Conservation (phyloP, 108 stramenopile genomes). For the Chaetoceros tenuissimus region DNA sequence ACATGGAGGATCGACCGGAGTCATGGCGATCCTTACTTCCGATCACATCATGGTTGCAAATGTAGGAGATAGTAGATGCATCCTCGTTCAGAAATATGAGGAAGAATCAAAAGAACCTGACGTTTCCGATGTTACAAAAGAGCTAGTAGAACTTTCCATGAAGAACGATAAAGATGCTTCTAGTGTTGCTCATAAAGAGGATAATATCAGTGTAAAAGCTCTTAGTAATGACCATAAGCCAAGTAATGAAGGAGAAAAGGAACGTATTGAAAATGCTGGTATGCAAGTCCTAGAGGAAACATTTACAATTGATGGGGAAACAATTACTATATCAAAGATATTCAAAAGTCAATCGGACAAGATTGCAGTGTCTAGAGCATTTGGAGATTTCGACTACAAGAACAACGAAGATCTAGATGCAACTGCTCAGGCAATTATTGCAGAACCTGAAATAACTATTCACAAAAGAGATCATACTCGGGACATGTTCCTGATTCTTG, state of each 20-base stretch:
- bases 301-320: conserved; percentile 25
- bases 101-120: background rate
- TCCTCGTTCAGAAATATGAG: conserved; percentile 41
- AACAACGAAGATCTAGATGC: conserved; percentile 40
- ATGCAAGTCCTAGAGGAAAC: conserved; percentile 34
- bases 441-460: conserved; percentile 63
- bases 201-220: conserved; percentile 21
- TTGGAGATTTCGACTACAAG: conserved; percentile 94
- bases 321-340: conserved; percentile 28
- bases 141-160: background rate
- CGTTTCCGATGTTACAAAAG: background rate
- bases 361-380: conserved; percentile 77
- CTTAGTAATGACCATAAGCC: conserved; percentile 95
- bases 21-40: conserved; percentile 57
- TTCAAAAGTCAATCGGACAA: conserved; percentile 23
- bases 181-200: background rate
- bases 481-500: conserved; percentile 75
- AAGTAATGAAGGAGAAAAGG: conserved; percentile 53
- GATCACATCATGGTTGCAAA: conserved; percentile 68
- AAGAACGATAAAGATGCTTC: background rate
- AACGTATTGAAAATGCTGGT: conserved; percentile 71
- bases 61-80: conserved; percentile 85
- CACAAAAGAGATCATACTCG: conserved; percentile 34
- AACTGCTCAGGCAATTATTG: conserved; percentile 74
- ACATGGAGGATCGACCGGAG: conserved; percentile 70